Base-by-base conservation (phyloP, 2,329 filamentous ascomycete species). In the Verticillium isaacii region DNA sequence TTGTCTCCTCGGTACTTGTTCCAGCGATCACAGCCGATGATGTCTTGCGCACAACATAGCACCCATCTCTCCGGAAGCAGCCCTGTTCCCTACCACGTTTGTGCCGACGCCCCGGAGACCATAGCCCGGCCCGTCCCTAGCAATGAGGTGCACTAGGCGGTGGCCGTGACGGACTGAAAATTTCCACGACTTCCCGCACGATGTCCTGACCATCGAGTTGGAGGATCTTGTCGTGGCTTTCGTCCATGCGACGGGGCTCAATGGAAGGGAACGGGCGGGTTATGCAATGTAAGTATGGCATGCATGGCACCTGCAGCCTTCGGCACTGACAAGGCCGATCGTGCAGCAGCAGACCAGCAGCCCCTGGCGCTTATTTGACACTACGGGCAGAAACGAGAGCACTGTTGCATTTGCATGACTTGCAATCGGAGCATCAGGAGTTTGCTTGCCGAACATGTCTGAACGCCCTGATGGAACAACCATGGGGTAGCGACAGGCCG, bases 121-220 rank as follows among this genome's bases (percentile, higher is more conserved):
- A 55, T n/a, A 62, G 60, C 58, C 63, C 63, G 63, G 63, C 54
- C 63, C 62, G 63, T 65, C 62, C 63, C 63, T 65, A 65, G 62
- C 57, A 65, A 61, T 60, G 55, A 29, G 57, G 57, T 50, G 29
- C n/a, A 14, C 17, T 55, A 14, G 52, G 19, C 23, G 9, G 11
- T 23, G 9, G 45, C 45, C 45, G 45, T 50, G 9, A 6, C 19
- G 19, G 19, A n/a, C 45, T 25, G 19, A n/a, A 6, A 23, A 5
- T 29, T 29, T 29, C 4, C 29, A 29, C 39, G 39, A 45, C 15
- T 45, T 23, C 14, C 7, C 39, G 5, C 29, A 29, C 29, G 29
- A 29, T 29, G 29, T 29, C 4, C 29, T 29, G 29, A 29, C 29
- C 5, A 45, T 19, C 39, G 17, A 8, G 45, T 50, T 9, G 19